These are phyloP conservation scores for Trichoderma simmonsii DNA, from an alignment of 2,329 filamentous ascomycete species.

Conservation along the genomic window DNA sequence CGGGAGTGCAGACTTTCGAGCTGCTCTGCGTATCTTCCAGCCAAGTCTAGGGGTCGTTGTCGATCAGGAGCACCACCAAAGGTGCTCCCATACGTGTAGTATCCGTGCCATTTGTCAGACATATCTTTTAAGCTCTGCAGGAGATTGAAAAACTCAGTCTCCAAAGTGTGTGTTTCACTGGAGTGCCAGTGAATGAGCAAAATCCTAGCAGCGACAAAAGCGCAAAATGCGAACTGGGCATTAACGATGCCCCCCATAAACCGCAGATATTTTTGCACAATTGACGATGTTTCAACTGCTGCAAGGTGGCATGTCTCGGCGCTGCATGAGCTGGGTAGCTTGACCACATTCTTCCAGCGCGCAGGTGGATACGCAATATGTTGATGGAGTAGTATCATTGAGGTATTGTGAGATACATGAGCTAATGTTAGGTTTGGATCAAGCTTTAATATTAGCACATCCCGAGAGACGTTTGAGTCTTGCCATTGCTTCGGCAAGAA, in stretches of 20 bases:
- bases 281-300: slow-evolving; percentile 44
- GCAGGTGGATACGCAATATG: neutral
- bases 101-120: neutral
- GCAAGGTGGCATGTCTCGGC: slow-evolving; percentile 48
- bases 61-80: neutral
- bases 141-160: neutral
- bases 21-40: slow-evolving; percentile 4
- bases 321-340: slow-evolving; percentile 43
- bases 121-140: neutral
- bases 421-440: neutral
- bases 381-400: neutral
- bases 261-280: slow-evolving; percentile 43
- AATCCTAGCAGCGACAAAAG: neutral
- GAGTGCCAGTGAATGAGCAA: neutral
- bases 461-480: neutral
- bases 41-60: neutral
- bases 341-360: slow-evolving; percentile 41
- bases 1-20: neutral
- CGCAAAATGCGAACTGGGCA: neutral
- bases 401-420: neutral
- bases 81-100: neutral
- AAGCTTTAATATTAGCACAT: neutral
- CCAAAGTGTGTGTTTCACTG: neutral
- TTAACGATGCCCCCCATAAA: neutral
- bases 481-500: neutral